Evolutionary conservation across 176 grass and related monocot genomes (phyloP), one percentile per base, ranked within the genome.

Genomic region (Tuctoria greenei): DNA sequence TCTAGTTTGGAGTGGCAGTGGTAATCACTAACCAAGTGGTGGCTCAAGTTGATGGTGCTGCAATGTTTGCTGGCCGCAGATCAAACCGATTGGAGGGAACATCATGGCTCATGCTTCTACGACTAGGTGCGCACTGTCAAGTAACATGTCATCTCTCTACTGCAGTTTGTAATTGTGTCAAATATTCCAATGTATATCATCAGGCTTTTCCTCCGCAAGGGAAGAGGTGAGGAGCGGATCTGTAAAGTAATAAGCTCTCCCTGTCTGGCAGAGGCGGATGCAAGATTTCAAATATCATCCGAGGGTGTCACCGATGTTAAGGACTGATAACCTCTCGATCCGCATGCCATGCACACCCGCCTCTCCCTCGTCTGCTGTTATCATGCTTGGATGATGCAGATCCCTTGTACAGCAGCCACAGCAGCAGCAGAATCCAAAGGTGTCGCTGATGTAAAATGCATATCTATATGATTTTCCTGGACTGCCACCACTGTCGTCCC

Each of bases 1-100:
- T 58, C 21, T 58, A 99, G 95, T 99, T 95, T 88, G 95, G 95
- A 78, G 89, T 99, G 7, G 91, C 87, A 63, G 95, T 99, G 31
- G 95, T 99, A 67, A 99, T 99, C 69, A 99, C 89, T 10, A 99
- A 99, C 90, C 87, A 95, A 90, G 95, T 99, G 17, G 91, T 95
- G 44, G 91, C 95, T 26, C 91, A 99, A 94, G 95, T 95, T 76
- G 95, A 99, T 90, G 95, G 95, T 8, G 92, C 89, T 69, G 91
- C 91, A 18, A 84, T 99, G 60, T 99, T 99, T 86, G 89, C 95
- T 0, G 95, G 20, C 95, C 95, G 4, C 95, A 92, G 75, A 73
- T 95, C 51, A 99, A 95, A 47, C 95, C 95, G 54, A 95, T 95
- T 18, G 91, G 87, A 24, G 89, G 95, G 49, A 99, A 99, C 61